Conservation (phyloP, 2,329 filamentous ascomycete genomes). For the Aspergillus phoenicis region DNA sequence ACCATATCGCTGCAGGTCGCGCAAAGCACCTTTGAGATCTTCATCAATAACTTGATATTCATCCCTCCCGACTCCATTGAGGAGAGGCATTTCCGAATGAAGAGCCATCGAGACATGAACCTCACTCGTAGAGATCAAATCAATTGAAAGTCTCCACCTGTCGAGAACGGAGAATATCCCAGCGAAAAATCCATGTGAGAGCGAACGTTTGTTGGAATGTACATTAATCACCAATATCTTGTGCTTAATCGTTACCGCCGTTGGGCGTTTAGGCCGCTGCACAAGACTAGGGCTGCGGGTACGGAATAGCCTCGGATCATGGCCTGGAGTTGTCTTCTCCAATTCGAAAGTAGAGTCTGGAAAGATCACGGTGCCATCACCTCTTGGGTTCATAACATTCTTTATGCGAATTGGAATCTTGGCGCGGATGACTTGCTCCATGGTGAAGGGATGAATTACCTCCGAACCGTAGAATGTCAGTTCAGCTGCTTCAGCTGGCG, state of each 20-base stretch:
- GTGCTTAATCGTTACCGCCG: conserved; percentile 95
- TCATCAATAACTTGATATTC: conserved; percentile 60
- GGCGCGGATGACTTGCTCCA: conserved; percentile 81
- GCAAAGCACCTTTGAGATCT: conserved; percentile 65
- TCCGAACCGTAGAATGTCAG: conserved; percentile 93
- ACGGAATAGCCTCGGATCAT: conserved; percentile 59
- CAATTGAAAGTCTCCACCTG: conserved; percentile 82
- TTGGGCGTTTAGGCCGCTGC: conserved; percentile 70
- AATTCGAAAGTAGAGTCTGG: conserved; percentile 67
- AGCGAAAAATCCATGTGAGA: conserved; percentile 94
- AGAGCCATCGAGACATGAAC: conserved; percentile 98
- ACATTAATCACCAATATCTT: conserved; percentile 97
- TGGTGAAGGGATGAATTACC: conserved; percentile 97
- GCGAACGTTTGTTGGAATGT: conserved; percentile 93
- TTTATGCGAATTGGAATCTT: conserved; percentile 70
- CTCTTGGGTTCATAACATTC: conserved; percentile 68
- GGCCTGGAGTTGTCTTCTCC: conserved; percentile 53
- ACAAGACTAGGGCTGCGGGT: conserved; percentile 52
- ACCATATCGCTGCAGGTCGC: conserved; percentile 76
- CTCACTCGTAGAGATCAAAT: conserved; percentile 94
- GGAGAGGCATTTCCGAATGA: conserved; percentile 70
- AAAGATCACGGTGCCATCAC: conserved; percentile 66
- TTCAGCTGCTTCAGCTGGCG: conserved; percentile 91
- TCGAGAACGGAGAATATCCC: conserved; percentile 91
- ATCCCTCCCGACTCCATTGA: conserved; percentile 50